These are phyloP conservation scores for Beauveria asiatica DNA, from an alignment of 2,329 filamentous ascomycete species.

Conservation along the genomic window DNA sequence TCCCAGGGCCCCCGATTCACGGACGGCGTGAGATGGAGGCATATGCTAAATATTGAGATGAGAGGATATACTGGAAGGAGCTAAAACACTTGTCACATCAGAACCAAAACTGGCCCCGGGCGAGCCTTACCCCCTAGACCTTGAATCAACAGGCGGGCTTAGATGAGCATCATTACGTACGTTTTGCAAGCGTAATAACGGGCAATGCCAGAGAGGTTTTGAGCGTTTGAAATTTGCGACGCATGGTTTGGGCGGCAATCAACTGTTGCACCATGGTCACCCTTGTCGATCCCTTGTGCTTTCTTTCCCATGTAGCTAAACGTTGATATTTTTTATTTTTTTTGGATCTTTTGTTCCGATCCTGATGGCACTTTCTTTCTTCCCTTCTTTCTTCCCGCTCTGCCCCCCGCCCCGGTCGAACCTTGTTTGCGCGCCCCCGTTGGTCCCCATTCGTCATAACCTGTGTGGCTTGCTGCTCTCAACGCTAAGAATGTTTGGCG, in stretches of 20 bases:
- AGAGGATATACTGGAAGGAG: not conserved
- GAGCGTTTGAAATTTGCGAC: not conserved
- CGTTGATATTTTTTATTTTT: not conserved
- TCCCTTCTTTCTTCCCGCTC: too few species aligned
- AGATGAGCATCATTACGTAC: not conserved
- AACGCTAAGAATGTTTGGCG: not conserved
- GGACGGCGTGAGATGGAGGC: not conserved
- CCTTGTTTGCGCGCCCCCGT: not conserved
- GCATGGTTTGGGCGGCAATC: not conserved
- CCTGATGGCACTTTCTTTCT: too few species aligned
- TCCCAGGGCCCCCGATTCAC: too few species aligned
- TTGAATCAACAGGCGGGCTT: not conserved
- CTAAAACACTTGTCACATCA: slow-evolving; percentile 4
- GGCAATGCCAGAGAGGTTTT: not conserved
- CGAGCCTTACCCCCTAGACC: not conserved
- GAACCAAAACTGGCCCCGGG: slow-evolving; percentile 1
- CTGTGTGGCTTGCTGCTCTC: not conserved
- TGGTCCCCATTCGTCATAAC: not conserved
- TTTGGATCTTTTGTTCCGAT: not conserved
- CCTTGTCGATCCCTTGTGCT: not conserved
- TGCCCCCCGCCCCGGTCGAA: not conserved
- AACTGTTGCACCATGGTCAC: not conserved
- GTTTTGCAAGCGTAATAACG: not conserved
- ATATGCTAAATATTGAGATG: not conserved
- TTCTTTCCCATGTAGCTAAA: not conserved